These are phyloP conservation scores for Fusarium pseudocircinatum DNA, from an alignment of 2,329 filamentous ascomycete genomes.

Conservation along the genomic window DNA sequence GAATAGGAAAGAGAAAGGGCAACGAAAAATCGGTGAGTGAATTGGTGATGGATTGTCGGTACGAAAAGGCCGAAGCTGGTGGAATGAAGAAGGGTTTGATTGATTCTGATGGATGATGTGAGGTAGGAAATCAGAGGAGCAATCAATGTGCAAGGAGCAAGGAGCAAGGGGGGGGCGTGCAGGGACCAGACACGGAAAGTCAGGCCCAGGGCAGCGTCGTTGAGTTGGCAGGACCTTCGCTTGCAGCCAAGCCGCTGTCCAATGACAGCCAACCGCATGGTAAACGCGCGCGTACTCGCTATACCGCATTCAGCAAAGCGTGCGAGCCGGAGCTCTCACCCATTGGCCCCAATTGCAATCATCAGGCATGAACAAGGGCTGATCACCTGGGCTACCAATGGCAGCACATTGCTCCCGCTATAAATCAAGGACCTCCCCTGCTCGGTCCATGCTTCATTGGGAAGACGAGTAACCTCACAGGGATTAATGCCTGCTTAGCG, in stretches of 20 bases:
- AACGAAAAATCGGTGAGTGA: constrained; percentile 1
- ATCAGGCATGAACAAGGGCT: constrained; percentile 11
- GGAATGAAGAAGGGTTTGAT: constrained; percentile 5
- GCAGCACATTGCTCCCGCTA: not conserved
- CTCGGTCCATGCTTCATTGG: constrained; percentile 3
- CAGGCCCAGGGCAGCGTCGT: constrained; percentile 11
- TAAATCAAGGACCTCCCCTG: constrained; percentile 18
- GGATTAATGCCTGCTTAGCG: constrained; percentile 43
- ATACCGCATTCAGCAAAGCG: constrained; percentile 28
- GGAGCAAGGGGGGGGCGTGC: constrained; percentile 8
- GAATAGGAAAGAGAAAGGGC: constrained; percentile 10
- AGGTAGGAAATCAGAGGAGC: constrained; percentile 16
- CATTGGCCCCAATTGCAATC: constrained; percentile 35
- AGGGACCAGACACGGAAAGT: constrained; percentile 1
- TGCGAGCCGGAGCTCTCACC: constrained; percentile 36
- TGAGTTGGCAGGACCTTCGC: constrained; percentile 47
- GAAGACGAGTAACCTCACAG: constrained; percentile 16
- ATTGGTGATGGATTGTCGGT: constrained; percentile 15
- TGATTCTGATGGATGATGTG: constrained; percentile 17
- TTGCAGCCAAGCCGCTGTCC: constrained; percentile 45
- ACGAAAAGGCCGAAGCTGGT: constrained; percentile 13
- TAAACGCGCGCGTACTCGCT: constrained; percentile 46
- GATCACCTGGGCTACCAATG: constrained; percentile 33
- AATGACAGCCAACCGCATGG: constrained; percentile 38
- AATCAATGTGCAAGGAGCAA: not conserved